A percentile compares a stretch with the other conserved stretches of the same genome.
These are phyloP conservation scores for Coccomyxa sp. DNA, from an alignment of 139 green algal genomes.

Conservation along the genomic window DNA sequence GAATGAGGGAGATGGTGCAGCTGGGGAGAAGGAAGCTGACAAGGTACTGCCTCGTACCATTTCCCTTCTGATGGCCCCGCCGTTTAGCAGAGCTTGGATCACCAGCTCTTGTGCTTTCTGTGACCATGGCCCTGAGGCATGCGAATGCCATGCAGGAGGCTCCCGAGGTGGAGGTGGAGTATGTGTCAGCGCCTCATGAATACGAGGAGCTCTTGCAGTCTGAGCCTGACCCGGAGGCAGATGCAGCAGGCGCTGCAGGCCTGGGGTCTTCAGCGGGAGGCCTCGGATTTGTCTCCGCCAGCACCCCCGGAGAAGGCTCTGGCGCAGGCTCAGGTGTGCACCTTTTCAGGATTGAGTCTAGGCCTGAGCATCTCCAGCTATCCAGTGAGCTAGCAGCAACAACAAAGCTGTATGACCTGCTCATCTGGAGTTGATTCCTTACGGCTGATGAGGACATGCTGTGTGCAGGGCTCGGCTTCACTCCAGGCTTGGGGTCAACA, in stretches of 20 bases:
- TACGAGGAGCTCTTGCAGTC: conserved; percentile 17
- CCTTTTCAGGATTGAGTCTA: no score
- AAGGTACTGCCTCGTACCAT: background rate
- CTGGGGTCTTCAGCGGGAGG: background rate
- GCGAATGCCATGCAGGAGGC: background rate
- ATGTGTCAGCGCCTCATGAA: conserved; percentile 54
- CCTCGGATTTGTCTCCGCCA: background rate
- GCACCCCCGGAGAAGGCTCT: background rate
- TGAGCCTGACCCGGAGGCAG: background rate
- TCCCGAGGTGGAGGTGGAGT: conserved; percentile 53
- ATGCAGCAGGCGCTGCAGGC: background rate
- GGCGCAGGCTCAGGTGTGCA: no score
- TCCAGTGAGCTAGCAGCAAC: background rate
- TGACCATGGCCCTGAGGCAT: background rate
- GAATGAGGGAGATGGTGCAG: no score
- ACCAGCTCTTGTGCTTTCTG: background rate
- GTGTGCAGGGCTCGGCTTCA: background rate
- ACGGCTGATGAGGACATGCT: background rate
- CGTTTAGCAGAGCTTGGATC: background rate
- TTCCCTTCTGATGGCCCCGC: background rate
- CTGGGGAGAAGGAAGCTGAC: no score
- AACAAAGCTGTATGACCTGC: background rate
- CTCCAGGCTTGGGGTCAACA: background rate
- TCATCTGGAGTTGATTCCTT: no score
- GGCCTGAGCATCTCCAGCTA: background rate